Base-by-base conservation (phyloP, 1,284 basidiomycete species). In the Agroathelia rolfsii region DNA sequence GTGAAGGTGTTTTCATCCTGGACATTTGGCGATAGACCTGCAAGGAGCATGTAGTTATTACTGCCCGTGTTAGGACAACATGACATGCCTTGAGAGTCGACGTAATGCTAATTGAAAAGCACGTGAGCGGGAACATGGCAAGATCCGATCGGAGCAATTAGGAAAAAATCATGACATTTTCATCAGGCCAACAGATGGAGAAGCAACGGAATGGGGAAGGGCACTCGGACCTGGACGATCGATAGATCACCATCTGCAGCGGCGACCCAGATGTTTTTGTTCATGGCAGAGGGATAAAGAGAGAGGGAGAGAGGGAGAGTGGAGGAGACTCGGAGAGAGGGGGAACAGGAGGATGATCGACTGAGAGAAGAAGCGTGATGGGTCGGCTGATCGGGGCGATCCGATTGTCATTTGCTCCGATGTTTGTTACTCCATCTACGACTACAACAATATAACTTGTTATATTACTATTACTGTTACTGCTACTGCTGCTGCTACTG, bases 211-310 rank as follows among this genome's bases (percentile, higher is more conserved):
- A 25, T 29, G 14, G 12, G 6, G 18, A 15, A 12, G 53, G 55
- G 21, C n/a, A n/a, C n/a, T n/a, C n/a, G n/a, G 25, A 72, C 74
- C 45, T 51, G 56, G 24, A 78, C 59, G 38, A 64, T 57, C 9
- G 43, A 37, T 24, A 76, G 49, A 53, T 93, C 82, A 27, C 90
- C 90, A 51, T 94, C 88, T 16, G 75, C 79, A 1, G 89, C 85
- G 16, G 90, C 90, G 17, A 92, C 72, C 90, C 90, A 94, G 28
- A 94, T 79, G 57, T 94, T 93, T 53, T 76, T 81, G 33, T 51
- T n/a, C n/a, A n/a, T n/a, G n/a, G n/a, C n/a, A n/a, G n/a, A 44
- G 6, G 47, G 41, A 35, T 42, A 43, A 3, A 42, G 36, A 19
- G 24, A 41, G 8, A 50, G 49, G 2, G 56, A 48, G 11, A 50